Evolutionary conservation across 2,329 filamentous ascomycete genomes (phyloP).

Genomic region (Microdochium nivale): DNA sequence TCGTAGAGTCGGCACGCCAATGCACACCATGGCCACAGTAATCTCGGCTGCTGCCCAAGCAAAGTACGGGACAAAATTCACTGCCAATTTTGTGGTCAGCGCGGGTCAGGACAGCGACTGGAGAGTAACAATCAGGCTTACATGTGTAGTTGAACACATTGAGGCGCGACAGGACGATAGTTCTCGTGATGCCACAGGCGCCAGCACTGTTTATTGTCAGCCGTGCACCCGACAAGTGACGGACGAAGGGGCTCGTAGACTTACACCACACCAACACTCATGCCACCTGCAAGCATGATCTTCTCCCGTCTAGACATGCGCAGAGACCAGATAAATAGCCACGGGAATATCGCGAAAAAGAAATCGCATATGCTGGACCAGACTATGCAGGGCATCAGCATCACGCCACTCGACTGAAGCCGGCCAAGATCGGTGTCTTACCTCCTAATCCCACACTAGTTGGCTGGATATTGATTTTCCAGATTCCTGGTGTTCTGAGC

Average conservation of each 20-base stretch:
- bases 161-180: constrained; percentile 13
- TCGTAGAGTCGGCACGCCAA: constrained; percentile 15
- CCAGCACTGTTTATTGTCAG: constrained; percentile 16
- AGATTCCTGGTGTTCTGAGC: constrained; percentile 22
- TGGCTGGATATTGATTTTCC: constrained; percentile 25
- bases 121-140: constrained; percentile 3
- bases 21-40: constrained; percentile 17
- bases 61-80: constrained; percentile 19
- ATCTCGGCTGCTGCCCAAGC: constrained; percentile 20
- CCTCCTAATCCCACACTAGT: constrained; percentile 26
- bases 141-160: constrained; percentile 18
- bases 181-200: constrained; percentile 22
- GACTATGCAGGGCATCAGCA: constrained; percentile 12
- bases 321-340: constrained; percentile 16
- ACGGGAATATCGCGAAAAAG: constrained; percentile 16
- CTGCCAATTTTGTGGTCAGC: constrained; percentile 2
- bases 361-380: constrained; percentile 25
- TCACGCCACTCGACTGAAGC: background rate
- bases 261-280: constrained; percentile 18
- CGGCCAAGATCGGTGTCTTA: constrained; percentile 4
- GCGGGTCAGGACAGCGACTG: background rate
- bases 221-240: background rate
- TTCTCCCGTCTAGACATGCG: constrained; percentile 17
- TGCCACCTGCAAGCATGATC: constrained; percentile 15
- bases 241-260: constrained; percentile 1